These are phyloP conservation scores for Pelagophyceae sp. DNA, from an alignment of 352 stramenopile species.

Conservation along the genomic window DNA sequence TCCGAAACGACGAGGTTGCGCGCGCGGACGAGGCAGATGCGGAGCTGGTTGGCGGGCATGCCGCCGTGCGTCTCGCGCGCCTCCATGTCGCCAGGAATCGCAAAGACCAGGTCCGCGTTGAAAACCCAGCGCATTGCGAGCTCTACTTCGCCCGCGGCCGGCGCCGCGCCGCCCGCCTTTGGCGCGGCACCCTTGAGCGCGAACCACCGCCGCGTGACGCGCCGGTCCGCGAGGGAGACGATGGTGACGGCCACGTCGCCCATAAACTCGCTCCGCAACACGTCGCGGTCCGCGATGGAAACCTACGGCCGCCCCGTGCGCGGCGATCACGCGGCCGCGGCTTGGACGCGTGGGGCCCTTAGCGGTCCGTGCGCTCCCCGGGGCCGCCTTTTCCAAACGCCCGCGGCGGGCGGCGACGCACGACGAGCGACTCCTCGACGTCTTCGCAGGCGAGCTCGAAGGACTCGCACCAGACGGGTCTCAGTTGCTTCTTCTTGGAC, in stretches of 20 bases:
- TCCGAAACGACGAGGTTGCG: neutral
- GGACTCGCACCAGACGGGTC: conserved; percentile 23
- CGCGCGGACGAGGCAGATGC: conserved; percentile 14
- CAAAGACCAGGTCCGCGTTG: neutral
- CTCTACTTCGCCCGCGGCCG: neutral
- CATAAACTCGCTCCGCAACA: conserved; percentile 23
- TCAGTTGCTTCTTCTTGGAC: conserved; percentile 23
- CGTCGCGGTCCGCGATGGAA: conserved; percentile 19
- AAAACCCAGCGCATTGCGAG: neutral
- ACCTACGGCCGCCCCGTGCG: too few species aligned
- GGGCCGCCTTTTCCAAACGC: neutral
- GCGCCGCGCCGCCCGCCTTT: neutral
- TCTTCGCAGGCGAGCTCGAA: neutral
- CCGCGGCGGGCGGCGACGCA: neutral
- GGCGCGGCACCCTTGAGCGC: neutral
- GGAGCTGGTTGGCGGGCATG: conserved; percentile 7
- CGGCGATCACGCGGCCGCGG: neutral
- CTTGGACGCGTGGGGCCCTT: neutral
- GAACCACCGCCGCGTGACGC: neutral
- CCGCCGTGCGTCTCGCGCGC: neutral
- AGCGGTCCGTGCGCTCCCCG: neutral
- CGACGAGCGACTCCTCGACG: neutral
- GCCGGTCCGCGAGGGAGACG: neutral
- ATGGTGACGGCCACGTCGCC: conserved; percentile 17
- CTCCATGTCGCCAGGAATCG: neutral